phyloP scores from a whole-genome alignment of 2,329 filamentous ascomycete species.

The Ophiostoma tasmaniense region DNA sequence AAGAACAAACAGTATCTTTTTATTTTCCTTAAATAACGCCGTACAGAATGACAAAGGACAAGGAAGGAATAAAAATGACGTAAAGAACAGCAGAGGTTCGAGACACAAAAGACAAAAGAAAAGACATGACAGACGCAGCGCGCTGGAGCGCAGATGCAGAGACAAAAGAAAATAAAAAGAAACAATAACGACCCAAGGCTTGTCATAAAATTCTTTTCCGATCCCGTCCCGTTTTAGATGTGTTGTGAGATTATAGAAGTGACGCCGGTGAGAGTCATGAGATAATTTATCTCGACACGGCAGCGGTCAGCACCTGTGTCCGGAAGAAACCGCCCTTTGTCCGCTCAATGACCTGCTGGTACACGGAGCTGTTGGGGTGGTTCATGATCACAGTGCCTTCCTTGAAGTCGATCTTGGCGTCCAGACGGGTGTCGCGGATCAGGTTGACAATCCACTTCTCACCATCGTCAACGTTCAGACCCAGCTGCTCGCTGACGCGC shows the following conservation, averaged over 20 bases:
- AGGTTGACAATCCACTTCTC: conserved; percentile 99
- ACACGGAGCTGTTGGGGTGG: conserved; percentile 95
- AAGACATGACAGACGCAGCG: conserved; percentile 1
- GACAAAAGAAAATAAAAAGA: conserved; percentile 7
- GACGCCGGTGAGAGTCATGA: too few relatives aligned
- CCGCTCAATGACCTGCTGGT: conserved; percentile 98
- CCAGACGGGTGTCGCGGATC: conserved; percentile 92
- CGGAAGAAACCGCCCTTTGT: conserved; percentile 99
- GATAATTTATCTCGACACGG: conserved; percentile 39
- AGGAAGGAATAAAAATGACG: neutral
- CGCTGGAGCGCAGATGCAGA: neutral
- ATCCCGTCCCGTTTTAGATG: neutral
- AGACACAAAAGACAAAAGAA: neutral
- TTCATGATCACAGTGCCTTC: conserved; percentile 99
- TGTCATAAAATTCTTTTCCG: conserved; percentile 4
- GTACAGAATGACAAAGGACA: conserved; percentile 6
- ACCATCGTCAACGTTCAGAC: conserved; percentile 85
- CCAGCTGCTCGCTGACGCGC: conserved; percentile 86
- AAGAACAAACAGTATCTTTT: neutral
- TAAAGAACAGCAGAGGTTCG: neutral
- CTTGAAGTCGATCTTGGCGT: conserved; percentile 99
- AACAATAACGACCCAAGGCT: conserved; percentile 3
- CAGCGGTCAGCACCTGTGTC: conserved; percentile 82
- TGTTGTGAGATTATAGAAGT: neutral
- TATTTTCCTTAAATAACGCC: conserved; percentile 1